A percentile compares a stretch with the other conserved stretches of the same genome.
phyloP scores from a whole-genome alignment of 108 stramenopile species.

The Licmophora abbreviata region DNA sequence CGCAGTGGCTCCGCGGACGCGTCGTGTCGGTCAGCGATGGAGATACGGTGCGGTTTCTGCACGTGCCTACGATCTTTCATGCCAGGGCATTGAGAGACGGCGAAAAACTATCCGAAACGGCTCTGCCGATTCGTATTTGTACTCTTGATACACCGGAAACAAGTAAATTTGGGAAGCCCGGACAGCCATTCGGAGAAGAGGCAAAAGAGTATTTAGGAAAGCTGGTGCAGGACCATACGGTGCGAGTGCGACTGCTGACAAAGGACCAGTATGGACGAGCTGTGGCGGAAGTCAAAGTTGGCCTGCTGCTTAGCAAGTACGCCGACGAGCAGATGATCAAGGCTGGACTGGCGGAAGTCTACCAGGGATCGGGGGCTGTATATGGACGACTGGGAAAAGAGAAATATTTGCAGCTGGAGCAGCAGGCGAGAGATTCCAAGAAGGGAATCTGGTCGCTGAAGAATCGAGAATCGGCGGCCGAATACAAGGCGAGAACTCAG shows the following conservation, averaged over 20 bases:
- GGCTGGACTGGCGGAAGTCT: slow-evolving; percentile 41
- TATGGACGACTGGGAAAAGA: slow-evolving; percentile 35
- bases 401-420: slow-evolving; percentile 22
- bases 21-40: slow-evolving; percentile 39
- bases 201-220: slow-evolving; percentile 26
- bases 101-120: slow-evolving; percentile 20
- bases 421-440: slow-evolving; percentile 14
- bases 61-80: slow-evolving; percentile 31
- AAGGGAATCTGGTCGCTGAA: slow-evolving; percentile 31
- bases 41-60: slow-evolving; percentile 40
- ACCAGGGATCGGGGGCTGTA: slow-evolving; percentile 40
- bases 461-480: slow-evolving; percentile 35
- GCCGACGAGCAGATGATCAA: slow-evolving; percentile 34
- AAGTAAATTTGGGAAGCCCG: slow-evolving; percentile 11
- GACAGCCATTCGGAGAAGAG: slow-evolving; percentile 44
- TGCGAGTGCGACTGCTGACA: slow-evolving; percentile 16
- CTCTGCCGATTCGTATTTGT: slow-evolving; percentile 42
- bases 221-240: slow-evolving; percentile 11
- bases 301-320: not conserved
- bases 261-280: slow-evolving; percentile 47
- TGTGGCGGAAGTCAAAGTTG: slow-evolving; percentile 21
- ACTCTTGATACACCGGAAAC: slow-evolving; percentile 43
- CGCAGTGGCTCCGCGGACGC: slow-evolving; percentile 27
- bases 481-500: slow-evolving; percentile 33
- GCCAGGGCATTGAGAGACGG: slow-evolving; percentile 6